phyloP scores from a whole-genome alignment of 2,329 filamentous ascomycete species.

The Ceratocystis eucalypticola region DNA sequence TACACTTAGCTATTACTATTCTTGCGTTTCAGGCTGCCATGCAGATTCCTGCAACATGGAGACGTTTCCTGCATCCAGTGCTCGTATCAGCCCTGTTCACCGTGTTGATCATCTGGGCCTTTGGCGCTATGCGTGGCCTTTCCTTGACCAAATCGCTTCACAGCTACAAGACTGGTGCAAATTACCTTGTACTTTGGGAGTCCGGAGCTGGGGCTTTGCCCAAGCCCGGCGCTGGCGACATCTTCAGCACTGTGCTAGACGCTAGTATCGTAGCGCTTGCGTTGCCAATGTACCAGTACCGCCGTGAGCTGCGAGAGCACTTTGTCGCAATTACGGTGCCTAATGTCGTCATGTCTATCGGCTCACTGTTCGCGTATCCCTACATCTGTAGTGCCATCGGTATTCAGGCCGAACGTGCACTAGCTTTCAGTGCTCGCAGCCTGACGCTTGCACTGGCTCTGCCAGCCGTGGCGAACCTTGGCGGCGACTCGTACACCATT shows the following conservation, averaged over 20 bases:
- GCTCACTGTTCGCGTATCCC: constrained; percentile 45
- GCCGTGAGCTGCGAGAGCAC: constrained; percentile 40
- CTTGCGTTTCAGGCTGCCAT: constrained; percentile 40
- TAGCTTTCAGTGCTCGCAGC: constrained; percentile 43
- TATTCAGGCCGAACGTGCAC: constrained; percentile 37
- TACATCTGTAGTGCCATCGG: constrained; percentile 39
- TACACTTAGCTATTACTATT: constrained; percentile 35
- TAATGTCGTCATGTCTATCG: constrained; percentile 37
- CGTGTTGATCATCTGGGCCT: constrained; percentile 39
- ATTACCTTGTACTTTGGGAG: constrained; percentile 39
- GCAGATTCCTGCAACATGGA: constrained; percentile 35
- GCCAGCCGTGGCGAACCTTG: constrained; percentile 42
- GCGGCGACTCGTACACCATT: constrained; percentile 42
- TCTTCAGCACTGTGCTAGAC: constrained; percentile 42
- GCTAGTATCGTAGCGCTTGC: constrained; percentile 46
- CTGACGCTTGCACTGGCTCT: constrained; percentile 47
- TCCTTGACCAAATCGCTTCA: constrained; percentile 31
- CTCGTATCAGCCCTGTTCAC: constrained; percentile 41
- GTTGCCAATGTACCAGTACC: constrained; percentile 48
- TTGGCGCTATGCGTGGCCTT: constrained; percentile 34
- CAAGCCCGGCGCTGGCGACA: constrained; percentile 41
- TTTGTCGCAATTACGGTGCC: constrained; percentile 42
- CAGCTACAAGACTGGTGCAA: constrained; percentile 39
- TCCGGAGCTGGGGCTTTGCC: constrained; percentile 21
- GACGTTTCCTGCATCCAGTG: constrained; percentile 44